Evolutionary conservation across 257 asterid species (phyloP).

Genomic region (Nemophila menziesii): DNA sequence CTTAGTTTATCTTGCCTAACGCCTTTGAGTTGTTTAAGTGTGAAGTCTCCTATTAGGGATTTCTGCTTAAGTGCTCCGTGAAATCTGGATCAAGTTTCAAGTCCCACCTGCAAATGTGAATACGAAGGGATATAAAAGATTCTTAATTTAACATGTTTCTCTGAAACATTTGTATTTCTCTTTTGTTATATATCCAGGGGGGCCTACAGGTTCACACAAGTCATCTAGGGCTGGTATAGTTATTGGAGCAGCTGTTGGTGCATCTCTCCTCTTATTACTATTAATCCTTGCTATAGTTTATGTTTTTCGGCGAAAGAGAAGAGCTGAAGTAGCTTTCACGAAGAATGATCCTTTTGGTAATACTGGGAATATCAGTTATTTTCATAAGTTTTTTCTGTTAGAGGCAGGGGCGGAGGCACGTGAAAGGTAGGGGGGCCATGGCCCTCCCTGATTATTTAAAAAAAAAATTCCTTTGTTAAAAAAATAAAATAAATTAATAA

Average conservation of each 20-base stretch:
- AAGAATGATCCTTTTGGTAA: slow-evolving; percentile 78
- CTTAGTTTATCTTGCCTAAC: no score
- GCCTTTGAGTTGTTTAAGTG: no score
- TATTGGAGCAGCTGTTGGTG: slow-evolving; percentile 71
- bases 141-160: neutral
- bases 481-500: no score
- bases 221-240: slow-evolving; percentile 27
- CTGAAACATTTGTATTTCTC: neutral
- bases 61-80: slow-evolving; percentile 40
- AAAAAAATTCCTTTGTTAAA: no score
- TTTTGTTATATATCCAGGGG: neutral
- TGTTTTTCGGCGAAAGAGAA: slow-evolving; percentile 58
- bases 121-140: slow-evolving; percentile 4
- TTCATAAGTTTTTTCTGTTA: no score
- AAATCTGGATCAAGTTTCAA: slow-evolving; percentile 25
- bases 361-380: slow-evolving; percentile 2
- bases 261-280: slow-evolving; percentile 35
- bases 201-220: slow-evolving; percentile 16
- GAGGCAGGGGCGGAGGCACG: no score
- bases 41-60: slow-evolving; percentile 33
- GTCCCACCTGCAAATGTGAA: slow-evolving; percentile 69
- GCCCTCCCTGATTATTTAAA: no score
- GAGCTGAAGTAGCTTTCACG: slow-evolving; percentile 57
- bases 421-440: no score
- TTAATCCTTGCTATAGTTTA: slow-evolving; percentile 51